A percentile compares a stretch with the other conserved stretches of the same genome.
Evolutionary conservation across 78 protist species (phyloP).

Genomic region (Dictyostelium capitatum): DNA sequence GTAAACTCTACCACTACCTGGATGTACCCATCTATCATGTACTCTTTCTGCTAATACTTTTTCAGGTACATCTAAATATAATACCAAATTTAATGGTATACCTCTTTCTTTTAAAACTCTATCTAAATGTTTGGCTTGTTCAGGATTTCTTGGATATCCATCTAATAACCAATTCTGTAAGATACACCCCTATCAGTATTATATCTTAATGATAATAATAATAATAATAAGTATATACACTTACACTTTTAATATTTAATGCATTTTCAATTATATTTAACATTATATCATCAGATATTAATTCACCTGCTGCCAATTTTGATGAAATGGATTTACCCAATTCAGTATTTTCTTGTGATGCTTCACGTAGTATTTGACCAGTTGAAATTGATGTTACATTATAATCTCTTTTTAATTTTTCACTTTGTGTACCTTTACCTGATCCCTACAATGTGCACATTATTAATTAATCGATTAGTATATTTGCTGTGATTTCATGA

Average conservation of each 20-base stretch:
- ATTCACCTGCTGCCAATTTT: conserved; percentile 54
- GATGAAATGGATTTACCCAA: conserved; percentile 52
- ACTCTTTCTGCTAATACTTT: conserved; percentile 65
- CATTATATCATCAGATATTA: conserved; percentile 77
- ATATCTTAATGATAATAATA: not conserved
- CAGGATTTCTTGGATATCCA: conserved; percentile 90
- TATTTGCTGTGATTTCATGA: not conserved
- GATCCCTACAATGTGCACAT: conserved; percentile 67
- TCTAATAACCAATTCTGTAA: conserved; percentile 86
- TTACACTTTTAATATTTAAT: conserved; percentile 12
- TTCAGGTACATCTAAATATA: conserved; percentile 79
- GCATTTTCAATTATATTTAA: conserved; percentile 44
- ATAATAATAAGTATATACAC: not conserved
- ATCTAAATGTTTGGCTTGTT: conserved; percentile 83
- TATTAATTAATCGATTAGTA: no score
- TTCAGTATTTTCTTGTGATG: conserved; percentile 13
- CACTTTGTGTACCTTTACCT: conserved; percentile 84
- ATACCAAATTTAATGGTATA: conserved; percentile 51
- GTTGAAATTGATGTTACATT: conserved; percentile 69
- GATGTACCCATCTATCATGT: conserved; percentile 83
- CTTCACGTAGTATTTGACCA: conserved; percentile 77
- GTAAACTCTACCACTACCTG: conserved; percentile 92
- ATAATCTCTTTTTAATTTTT: conserved; percentile 79
- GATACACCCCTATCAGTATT: not conserved
- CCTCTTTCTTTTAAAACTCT: not conserved